Evolutionary conservation across 1,284 basidiomycete species (phyloP).

Genomic region (Malassezia japonica): DNA sequence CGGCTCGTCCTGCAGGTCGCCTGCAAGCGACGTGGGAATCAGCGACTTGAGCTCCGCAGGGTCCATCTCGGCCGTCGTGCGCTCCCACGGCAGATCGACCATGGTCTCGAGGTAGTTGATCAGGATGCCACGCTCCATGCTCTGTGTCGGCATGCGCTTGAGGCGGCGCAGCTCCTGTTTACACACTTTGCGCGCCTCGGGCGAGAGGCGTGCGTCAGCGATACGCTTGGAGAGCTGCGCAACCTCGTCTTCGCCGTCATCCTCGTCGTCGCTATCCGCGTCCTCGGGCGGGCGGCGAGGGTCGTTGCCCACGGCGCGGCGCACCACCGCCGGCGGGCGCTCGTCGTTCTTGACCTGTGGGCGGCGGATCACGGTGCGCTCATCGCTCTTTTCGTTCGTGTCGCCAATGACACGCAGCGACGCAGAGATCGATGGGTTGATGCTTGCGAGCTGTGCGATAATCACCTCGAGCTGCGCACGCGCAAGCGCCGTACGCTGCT

Average conservation of each 20-base stretch:
- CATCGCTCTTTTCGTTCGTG: neutral
- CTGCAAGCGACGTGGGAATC: conserved; percentile 14
- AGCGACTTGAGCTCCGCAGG: neutral
- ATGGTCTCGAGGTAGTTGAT: conserved; percentile 49
- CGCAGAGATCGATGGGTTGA: conserved; percentile 34
- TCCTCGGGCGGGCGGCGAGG: conserved; percentile 18
- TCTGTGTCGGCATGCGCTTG: conserved; percentile 41
- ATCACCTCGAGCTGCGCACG: conserved; percentile 41
- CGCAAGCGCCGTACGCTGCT: conserved; percentile 31
- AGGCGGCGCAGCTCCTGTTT: conserved; percentile 46
- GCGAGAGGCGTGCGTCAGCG: conserved; percentile 28
- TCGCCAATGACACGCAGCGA: conserved; percentile 30
- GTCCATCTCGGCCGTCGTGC: conserved; percentile 28
- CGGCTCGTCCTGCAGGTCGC: conserved; percentile 21
- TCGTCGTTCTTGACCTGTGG: neutral
- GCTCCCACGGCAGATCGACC: conserved; percentile 48
- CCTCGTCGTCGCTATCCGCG: conserved; percentile 19
- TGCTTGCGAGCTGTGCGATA: conserved; percentile 35
- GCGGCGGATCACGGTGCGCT: conserved; percentile 1
- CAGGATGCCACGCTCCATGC: conserved; percentile 45
- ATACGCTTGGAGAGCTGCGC: conserved; percentile 36
- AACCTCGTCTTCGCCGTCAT: conserved; percentile 42
- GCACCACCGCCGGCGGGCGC: neutral
- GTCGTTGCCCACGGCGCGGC: conserved; percentile 27
- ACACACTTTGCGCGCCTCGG: conserved; percentile 43